phyloP scores from a whole-genome alignment of 139 green algal species.

The Penium margaritaceum region DNA sequence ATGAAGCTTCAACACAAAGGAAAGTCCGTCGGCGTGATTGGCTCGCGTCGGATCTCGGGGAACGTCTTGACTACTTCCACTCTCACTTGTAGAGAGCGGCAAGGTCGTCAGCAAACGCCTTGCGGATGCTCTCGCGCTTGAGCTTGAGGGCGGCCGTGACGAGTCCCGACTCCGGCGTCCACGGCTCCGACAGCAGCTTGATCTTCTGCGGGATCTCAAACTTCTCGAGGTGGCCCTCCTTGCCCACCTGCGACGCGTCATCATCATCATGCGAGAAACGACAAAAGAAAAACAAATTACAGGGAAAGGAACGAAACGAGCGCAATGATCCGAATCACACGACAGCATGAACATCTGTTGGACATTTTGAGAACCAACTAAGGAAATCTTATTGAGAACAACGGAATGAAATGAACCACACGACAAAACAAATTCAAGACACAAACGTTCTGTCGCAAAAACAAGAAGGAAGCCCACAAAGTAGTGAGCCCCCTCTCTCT shows the following conservation, averaged over 20 bases:
- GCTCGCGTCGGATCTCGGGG: too few species aligned
- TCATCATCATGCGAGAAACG: background rate
- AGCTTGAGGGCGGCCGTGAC: slow-evolving; percentile 49
- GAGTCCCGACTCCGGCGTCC: slow-evolving; percentile 48
- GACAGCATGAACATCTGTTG: background rate
- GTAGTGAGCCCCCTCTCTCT: too few species aligned
- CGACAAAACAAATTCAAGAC: too few species aligned
- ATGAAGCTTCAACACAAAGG: too few species aligned
- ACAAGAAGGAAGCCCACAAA: too few species aligned
- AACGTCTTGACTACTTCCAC: too few species aligned
- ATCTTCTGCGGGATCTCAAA: slow-evolving; percentile 45
- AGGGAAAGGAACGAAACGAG: too few species aligned
- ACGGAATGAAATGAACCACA: background rate
- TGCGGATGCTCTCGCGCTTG: slow-evolving; percentile 42
- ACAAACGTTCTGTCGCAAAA: too few species aligned
- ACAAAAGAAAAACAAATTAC: background rate
- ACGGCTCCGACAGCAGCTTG: slow-evolving; percentile 44
- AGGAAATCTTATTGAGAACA: background rate
- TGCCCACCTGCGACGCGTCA: slow-evolving; percentile 20
- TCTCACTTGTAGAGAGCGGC: slow-evolving; percentile 25
- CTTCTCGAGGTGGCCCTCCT: slow-evolving; percentile 33
- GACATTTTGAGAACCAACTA: background rate
- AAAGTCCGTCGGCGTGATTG: too few species aligned
- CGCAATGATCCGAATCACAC: background rate
- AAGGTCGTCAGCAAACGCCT: slow-evolving; percentile 24